Conservation (phyloP, 352 stramenopile genomes). For the Phytophthora ramorum region DNA sequence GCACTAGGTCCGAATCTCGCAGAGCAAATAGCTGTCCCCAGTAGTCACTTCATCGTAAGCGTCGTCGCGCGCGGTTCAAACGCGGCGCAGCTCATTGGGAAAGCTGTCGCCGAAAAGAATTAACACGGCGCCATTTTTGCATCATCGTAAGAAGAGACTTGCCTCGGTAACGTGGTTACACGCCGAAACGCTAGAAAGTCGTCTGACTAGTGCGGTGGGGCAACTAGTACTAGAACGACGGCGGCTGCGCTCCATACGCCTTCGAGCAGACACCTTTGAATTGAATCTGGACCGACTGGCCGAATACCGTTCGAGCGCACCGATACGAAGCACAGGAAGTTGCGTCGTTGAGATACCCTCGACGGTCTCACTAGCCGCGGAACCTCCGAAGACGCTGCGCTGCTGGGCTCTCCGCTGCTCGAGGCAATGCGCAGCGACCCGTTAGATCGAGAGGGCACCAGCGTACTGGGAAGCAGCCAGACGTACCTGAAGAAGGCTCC, state of each 20-base stretch:
- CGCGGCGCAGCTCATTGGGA: slow-evolving; percentile 29
- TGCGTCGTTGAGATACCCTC: slow-evolving; percentile 7
- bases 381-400: slow-evolving; percentile 64
- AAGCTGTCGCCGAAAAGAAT: slow-evolving; percentile 30
- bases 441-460: slow-evolving; percentile 11
- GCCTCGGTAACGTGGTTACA: too few species aligned
- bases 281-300: too few species aligned
- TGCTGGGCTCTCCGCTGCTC: slow-evolving; percentile 33
- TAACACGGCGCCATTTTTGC: slow-evolving; percentile 32
- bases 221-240: too few species aligned
- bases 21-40: slow-evolving; percentile 18
- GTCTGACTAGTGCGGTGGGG: too few species aligned
- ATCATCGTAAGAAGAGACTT: slow-evolving; percentile 10
- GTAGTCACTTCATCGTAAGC: slow-evolving; percentile 28
- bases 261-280: too few species aligned
- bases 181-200: too few species aligned
- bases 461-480: not conserved
- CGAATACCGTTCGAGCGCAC: slow-evolving; percentile 2
- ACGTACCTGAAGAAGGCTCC: slow-evolving; percentile 48
- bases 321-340: not conserved
- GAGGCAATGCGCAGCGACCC: slow-evolving; percentile 5
- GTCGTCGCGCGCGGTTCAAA: slow-evolving; percentile 12
- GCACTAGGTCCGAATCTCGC: not conserved
- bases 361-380: slow-evolving; percentile 49
- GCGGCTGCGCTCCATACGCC: too few species aligned